Percentiles rank a stretch among this genome's conserved stretches.
phyloP scores from a whole-genome alignment of 306 rosid species.

The Dryas octopetala region DNA sequence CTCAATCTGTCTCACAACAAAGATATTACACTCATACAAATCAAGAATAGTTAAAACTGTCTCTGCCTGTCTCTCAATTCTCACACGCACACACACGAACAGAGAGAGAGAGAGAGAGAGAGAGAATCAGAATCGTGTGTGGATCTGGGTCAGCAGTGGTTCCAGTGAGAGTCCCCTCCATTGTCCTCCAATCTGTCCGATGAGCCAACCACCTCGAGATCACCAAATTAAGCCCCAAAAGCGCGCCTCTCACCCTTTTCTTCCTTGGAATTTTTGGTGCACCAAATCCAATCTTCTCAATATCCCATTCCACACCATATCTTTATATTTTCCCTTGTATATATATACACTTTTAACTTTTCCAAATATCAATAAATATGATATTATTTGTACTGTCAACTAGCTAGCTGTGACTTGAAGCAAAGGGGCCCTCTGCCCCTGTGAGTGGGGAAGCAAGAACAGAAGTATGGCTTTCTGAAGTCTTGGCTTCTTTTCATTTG shows the following conservation, averaged over 20 bases:
- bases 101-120: slow-evolving; percentile 18
- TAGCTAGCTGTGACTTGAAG: not conserved
- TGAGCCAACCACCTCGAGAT: slow-evolving; percentile 13
- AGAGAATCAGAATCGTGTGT: slow-evolving; percentile 32
- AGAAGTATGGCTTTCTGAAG: slow-evolving; percentile 1
- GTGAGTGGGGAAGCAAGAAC: not conserved
- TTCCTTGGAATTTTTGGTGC: slow-evolving; percentile 41
- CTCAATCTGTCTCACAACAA: slow-evolving; percentile 34
- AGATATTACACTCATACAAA: slow-evolving; percentile 39
- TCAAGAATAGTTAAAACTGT: slow-evolving; percentile 42
- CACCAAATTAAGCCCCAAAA: slow-evolving; percentile 9
- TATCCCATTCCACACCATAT: slow-evolving; percentile 37
- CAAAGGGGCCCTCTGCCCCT: not conserved
- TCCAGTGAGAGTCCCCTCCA: slow-evolving; percentile 33
- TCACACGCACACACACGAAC: slow-evolving; percentile 21
- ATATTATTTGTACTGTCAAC: not conserved
- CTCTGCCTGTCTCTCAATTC: slow-evolving; percentile 19
- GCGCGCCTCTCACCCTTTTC: slow-evolving; percentile 30
- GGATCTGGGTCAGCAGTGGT: slow-evolving; percentile 36
- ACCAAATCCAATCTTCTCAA: slow-evolving; percentile 44
- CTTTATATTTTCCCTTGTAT: slow-evolving; percentile 18
- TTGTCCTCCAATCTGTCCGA: slow-evolving; percentile 34
- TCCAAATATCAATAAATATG: not conserved
- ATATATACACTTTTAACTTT: not conserved
- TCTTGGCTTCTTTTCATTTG: not conserved